Evolutionary conservation across 1,284 basidiomycete genomes (phyloP), one percentile per base, ranked within the genome.

Genomic region (Spongiforma sp.): DNA sequence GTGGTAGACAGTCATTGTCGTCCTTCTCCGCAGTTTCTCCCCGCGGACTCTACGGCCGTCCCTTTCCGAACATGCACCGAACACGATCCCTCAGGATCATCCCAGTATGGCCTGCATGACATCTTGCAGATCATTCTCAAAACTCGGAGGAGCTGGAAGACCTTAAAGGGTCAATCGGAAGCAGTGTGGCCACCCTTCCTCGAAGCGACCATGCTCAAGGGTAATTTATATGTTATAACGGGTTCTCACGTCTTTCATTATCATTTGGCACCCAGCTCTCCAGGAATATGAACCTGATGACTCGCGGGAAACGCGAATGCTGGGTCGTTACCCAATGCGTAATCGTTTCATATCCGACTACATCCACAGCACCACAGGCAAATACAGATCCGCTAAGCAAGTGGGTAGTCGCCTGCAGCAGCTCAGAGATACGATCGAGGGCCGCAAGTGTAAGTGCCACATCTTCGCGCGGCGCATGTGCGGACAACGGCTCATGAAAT

Each of bases 181-280:
- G 83, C 88, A 48, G 89, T 91, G 46, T 91, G 89, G 89, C 90
- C 90, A 46, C 89, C 88, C 28, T 84, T 89, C 69, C 86, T 93
- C 61, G 91, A 93, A 79, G 88, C 87, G 48, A 88, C 88, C 59
- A 81, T 93, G 67, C 83, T 93, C 62, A 87, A 91, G 83, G 90
- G 90, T 89, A 67, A 41, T 78, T 62, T 62, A 9, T 10, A 46
- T 63, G 33, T 62, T 54, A 10, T n/a, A n/a, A n/a, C n/a, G n/a
- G n/a, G 36, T 69, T 67, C 67, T 71, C 72, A 75, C 71, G 67
- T 60, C 54, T 61, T 67, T 65, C 66, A 66, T 66, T 60, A 61
- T n/a, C n/a, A n/a, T 64, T 33, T 19, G 55, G 43, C 65, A 24
- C 41, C 60, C 71, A 75, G 74, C 68, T 14, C 75, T 92, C 34